Evolutionary conservation across 2,329 filamentous ascomycete species (phyloP).

Genomic region (Sporothrix sp.): DNA sequence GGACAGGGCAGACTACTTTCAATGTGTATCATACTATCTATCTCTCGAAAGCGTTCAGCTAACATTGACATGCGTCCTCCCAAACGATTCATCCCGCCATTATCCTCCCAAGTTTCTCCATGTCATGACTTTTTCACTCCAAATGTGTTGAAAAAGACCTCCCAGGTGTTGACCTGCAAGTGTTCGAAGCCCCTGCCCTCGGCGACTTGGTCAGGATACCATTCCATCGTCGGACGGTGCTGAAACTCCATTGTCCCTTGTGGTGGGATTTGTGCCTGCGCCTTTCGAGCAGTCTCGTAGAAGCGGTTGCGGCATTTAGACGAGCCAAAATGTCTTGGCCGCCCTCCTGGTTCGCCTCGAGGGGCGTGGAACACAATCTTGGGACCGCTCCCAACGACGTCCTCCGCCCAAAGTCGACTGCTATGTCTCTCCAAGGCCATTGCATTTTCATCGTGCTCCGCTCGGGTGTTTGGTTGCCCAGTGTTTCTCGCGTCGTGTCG

Average conservation of each 20-base stretch:
- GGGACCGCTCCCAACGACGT: slow-evolving; percentile 5
- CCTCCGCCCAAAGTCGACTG: too few relatives aligned
- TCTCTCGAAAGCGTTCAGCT: too few relatives aligned
- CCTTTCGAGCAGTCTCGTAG: slow-evolving; percentile 28
- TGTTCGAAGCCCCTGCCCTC: slow-evolving; percentile 43
- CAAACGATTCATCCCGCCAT: too few relatives aligned
- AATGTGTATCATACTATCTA: too few relatives aligned
- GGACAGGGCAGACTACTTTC: too few relatives aligned
- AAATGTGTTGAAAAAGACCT: slow-evolving; percentile 27
- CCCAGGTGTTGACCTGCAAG: slow-evolving; percentile 36
- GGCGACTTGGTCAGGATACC: slow-evolving; percentile 39
- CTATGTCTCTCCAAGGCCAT: too few relatives aligned
- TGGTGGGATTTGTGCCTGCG: slow-evolving; percentile 17
- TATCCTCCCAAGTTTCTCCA: too few relatives aligned
- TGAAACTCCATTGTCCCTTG: slow-evolving; percentile 27
- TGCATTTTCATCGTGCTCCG: too few relatives aligned
- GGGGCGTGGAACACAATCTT: slow-evolving; percentile 40
- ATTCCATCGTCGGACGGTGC: slow-evolving; percentile 39
- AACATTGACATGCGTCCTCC: too few relatives aligned
- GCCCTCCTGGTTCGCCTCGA: slow-evolving; percentile 18
- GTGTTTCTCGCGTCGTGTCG: too few relatives aligned
- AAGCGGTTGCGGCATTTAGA: slow-evolving; percentile 36
- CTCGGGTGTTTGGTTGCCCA: not conserved
- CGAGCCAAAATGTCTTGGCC: slow-evolving; percentile 3
- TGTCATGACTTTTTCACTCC: not conserved